Percentiles rank a stretch among this genome's conserved stretches.
These are phyloP conservation scores for Ceratocystis huliohia DNA, from an alignment of 2,329 filamentous ascomycete species.

Conservation along the genomic window DNA sequence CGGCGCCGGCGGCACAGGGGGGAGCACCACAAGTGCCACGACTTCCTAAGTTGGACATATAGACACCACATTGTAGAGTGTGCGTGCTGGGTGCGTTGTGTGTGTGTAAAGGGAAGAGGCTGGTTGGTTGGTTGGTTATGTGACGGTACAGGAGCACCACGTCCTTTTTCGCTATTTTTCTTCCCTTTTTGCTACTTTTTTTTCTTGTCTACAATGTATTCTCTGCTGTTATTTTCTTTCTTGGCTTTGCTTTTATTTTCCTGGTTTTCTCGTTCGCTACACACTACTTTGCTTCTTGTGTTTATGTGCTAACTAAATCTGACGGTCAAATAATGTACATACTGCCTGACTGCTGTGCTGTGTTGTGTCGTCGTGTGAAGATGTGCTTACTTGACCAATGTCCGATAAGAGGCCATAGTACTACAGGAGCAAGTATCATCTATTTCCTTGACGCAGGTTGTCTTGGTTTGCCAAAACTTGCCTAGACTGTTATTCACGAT, in stretches of 20 bases:
- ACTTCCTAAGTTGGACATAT: constrained; percentile 18
- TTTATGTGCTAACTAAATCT: not conserved
- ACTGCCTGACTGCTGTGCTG: not conserved
- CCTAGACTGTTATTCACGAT: not conserved
- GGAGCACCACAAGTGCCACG: constrained; percentile 13
- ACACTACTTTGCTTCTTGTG: constrained; percentile 6
- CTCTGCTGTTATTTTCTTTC: constrained; percentile 2
- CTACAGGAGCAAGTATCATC: too few relatives aligned
- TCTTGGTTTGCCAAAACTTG: too few relatives aligned
- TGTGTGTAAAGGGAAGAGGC: constrained; percentile 6
- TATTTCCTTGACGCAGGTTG: too few relatives aligned
- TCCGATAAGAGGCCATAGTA: too few relatives aligned
- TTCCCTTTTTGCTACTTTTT: constrained; percentile 11
- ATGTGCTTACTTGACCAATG: too few relatives aligned
- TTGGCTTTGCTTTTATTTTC: not conserved
- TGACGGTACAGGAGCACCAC: not conserved
- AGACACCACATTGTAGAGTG: not conserved
- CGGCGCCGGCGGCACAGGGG: not conserved
- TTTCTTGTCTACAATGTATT: constrained; percentile 11
- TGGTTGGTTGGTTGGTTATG: constrained; percentile 8
- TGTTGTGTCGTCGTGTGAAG: not conserved
- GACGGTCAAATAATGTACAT: not conserved
- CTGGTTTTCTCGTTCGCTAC: not conserved
- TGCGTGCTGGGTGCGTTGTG: not conserved
- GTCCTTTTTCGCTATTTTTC: constrained; percentile 11